Evolutionary conservation across 768 basidiomycete genomes (phyloP).

Genomic region (Saitozyma sp.): DNA sequence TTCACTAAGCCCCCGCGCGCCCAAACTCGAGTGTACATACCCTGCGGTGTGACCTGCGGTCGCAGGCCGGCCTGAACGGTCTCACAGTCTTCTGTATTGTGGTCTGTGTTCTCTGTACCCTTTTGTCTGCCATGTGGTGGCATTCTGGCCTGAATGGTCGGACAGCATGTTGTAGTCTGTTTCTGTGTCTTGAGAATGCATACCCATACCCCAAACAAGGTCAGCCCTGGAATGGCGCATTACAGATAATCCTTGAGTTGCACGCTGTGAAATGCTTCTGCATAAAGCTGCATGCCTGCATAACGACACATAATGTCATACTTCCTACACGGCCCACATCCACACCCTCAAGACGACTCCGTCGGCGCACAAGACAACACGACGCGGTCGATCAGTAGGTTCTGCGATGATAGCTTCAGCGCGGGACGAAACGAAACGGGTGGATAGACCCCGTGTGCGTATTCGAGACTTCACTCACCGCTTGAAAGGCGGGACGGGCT

Average conservation of each 20-base stretch:
- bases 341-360: background rate
- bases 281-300: background rate
- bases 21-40: too few relatives aligned
- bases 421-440: too few relatives aligned
- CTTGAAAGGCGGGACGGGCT: slow-evolving; percentile 95
- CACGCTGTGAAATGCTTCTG: background rate
- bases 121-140: too few relatives aligned
- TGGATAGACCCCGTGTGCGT: too few relatives aligned
- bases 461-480: slow-evolving; percentile 13
- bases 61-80: too few relatives aligned
- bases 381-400: slow-evolving; percentile 1
- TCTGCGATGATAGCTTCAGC: background rate
- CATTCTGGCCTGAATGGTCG: too few relatives aligned
- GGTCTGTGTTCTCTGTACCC: background rate
- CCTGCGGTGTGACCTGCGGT: too few relatives aligned
- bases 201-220: background rate
- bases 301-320: background rate
- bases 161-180: too few relatives aligned
- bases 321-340: background rate
- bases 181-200: background rate
- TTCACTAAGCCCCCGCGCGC: too few relatives aligned
- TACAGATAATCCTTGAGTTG: background rate
- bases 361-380: background rate
- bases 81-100: too few relatives aligned
- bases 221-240: background rate